phyloP scores from a whole-genome alignment of 306 rosid genomes.

The Dalbergia cultrata region DNA sequence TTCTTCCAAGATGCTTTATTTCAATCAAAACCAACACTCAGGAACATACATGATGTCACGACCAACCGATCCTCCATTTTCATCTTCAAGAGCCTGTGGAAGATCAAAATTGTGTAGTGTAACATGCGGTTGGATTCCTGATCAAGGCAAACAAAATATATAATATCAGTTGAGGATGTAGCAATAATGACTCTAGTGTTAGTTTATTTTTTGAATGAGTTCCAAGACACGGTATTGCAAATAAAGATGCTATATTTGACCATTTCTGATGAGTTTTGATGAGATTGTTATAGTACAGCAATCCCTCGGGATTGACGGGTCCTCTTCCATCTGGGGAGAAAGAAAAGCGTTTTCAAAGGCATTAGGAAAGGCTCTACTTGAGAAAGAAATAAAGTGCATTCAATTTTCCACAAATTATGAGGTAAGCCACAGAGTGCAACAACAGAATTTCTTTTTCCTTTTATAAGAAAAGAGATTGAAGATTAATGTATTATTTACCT shows the following conservation, averaged over 20 bases:
- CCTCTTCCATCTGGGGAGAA: constrained; percentile 73
- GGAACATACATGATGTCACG: constrained; percentile 55
- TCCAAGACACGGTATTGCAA: constrained; percentile 12
- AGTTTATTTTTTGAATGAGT: not conserved
- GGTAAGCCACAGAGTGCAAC: too few species aligned
- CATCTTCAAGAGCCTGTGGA: constrained; percentile 70
- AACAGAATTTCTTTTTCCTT: too few species aligned
- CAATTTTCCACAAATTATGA: too few species aligned
- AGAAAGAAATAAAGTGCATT: too few species aligned
- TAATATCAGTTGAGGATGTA: constrained; percentile 4
- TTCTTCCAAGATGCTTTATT: too few species aligned
- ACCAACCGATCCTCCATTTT: constrained; percentile 74
- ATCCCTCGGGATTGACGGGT: constrained; percentile 73
- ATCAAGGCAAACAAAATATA: not conserved
- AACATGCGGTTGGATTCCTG: constrained; percentile 72
- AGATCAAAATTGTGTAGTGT: constrained; percentile 57
- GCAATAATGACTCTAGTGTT: not conserved
- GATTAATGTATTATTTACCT: constrained; percentile 44
- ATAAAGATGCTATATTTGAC: constrained; percentile 44
- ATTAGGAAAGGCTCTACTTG: too few species aligned
- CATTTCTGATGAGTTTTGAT: constrained; percentile 66
- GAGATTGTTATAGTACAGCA: constrained; percentile 78
- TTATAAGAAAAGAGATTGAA: too few species aligned
- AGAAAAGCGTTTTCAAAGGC: not conserved
- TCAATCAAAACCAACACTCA: too few species aligned